Evolutionary conservation across 73 alveolate genomes (phyloP).

Genomic region (Urostyla sp.): DNA sequence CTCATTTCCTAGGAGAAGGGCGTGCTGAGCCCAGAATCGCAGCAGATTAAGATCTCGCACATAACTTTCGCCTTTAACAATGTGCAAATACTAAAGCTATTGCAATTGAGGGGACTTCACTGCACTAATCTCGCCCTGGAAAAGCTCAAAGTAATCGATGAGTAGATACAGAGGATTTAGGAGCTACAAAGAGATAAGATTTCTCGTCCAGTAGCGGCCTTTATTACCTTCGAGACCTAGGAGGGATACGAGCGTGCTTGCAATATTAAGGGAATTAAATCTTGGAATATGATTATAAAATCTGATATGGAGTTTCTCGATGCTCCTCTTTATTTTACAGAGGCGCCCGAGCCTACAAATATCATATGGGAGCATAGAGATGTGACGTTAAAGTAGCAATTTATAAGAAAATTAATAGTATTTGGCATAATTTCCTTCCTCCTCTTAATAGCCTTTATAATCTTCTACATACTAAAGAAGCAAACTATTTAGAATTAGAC

Average conservation of each 20-base stretch:
- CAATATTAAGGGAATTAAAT: conserved; percentile 34
- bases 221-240: conserved; percentile 57
- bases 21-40: neutral
- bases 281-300: conserved; percentile 23
- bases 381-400: conserved; percentile 9
- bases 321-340: conserved; percentile 12
- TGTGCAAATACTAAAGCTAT: conserved; percentile 25
- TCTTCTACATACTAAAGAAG: conserved; percentile 33
- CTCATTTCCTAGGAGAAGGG: neutral
- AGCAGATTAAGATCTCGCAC: conserved; percentile 42
- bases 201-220: conserved; percentile 62
- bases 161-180: neutral
- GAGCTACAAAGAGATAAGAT: neutral
- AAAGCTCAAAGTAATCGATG: conserved; percentile 38
- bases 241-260: conserved; percentile 64
- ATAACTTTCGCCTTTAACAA: conserved; percentile 61
- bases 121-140: conserved; percentile 13
- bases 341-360: conserved; percentile 62
- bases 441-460: conserved; percentile 19
- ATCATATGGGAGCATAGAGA: conserved; percentile 65
- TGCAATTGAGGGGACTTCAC: conserved; percentile 33
- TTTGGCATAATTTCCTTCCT: neutral
- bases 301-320: conserved; percentile 19
- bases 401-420: conserved; percentile 17
- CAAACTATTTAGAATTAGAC: conserved; percentile 27